Percentiles rank a stretch among this genome's conserved stretches.
Evolutionary conservation across 768 basidiomycete species (phyloP).

Genomic region (Russula virescens): DNA sequence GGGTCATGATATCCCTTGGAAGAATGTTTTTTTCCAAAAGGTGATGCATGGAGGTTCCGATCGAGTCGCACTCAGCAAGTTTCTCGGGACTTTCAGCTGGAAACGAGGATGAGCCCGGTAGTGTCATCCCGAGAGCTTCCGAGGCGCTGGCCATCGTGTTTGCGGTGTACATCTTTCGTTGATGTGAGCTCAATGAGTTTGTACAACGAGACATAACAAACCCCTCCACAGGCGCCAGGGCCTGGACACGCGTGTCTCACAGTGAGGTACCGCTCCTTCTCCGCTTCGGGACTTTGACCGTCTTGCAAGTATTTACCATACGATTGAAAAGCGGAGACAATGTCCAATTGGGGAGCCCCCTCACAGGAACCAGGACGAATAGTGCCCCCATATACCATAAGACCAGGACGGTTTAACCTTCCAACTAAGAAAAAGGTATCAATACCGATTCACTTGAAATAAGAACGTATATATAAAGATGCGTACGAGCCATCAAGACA

Average conservation of each 20-base stretch:
- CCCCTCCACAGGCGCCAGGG: slow-evolving; percentile 95
- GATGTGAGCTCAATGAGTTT: slow-evolving; percentile 10
- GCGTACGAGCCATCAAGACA: slow-evolving; percentile 91
- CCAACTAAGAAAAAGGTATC: slow-evolving; percentile 46
- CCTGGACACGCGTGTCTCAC: slow-evolving; percentile 95
- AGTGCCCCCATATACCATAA: slow-evolving; percentile 98
- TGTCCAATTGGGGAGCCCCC: slow-evolving; percentile 81
- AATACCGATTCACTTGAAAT: not conserved
- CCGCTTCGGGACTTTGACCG: slow-evolving; percentile 78
- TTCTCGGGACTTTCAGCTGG: slow-evolving; percentile 93
- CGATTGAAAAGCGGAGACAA: slow-evolving; percentile 96
- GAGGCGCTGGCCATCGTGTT: slow-evolving; percentile 98
- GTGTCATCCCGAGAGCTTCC: slow-evolving; percentile 93
- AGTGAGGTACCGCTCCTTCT: slow-evolving; percentile 77
- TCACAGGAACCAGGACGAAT: slow-evolving; percentile 92
- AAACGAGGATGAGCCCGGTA: slow-evolving; percentile 96
- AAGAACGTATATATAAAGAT: not conserved
- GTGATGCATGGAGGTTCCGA: slow-evolving; percentile 80
- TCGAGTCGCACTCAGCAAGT: slow-evolving; percentile 68
- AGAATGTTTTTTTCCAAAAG: slow-evolving; percentile 88
- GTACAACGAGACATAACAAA: slow-evolving; percentile 32
- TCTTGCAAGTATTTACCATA: slow-evolving; percentile 94
- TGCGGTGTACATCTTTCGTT: slow-evolving; percentile 85
- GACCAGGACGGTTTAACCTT: slow-evolving; percentile 87
- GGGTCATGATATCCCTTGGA: slow-evolving; percentile 95